These are phyloP conservation scores for Escovopsis sp. DNA, from an alignment of 2,329 filamentous ascomycete species.

Conservation along the genomic window DNA sequence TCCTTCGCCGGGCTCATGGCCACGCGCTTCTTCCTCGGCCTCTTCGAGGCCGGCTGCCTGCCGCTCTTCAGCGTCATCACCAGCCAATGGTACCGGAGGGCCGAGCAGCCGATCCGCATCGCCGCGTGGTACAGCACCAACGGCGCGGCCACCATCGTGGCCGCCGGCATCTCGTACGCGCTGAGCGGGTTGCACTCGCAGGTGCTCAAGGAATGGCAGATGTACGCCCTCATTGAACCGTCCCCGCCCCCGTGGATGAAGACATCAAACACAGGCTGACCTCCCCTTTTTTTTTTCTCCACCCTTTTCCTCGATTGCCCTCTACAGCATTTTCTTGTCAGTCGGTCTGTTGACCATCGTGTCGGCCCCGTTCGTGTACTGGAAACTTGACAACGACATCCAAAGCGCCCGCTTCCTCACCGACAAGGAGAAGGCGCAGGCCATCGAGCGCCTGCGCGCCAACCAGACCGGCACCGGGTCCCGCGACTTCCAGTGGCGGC, in stretches of 20 bases:
- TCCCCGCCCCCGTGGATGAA: background rate
- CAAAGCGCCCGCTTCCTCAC: conserved; percentile 41
- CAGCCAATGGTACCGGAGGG: conserved; percentile 30
- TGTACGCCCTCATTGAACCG: conserved; percentile 4
- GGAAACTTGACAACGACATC: conserved; percentile 44
- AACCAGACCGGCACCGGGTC: conserved; percentile 66
- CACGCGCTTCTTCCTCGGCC: conserved; percentile 31
- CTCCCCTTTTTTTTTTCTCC: background rate
- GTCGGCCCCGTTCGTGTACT: conserved; percentile 43
- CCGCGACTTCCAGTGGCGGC: conserved; percentile 52
- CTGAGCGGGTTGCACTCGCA: conserved; percentile 34
- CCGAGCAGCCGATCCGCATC: conserved; percentile 47
- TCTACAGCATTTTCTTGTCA: conserved; percentile 37
- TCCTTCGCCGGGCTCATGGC: conserved; percentile 33
- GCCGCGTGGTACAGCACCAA: conserved; percentile 54
- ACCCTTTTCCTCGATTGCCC: no score
- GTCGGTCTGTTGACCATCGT: conserved; percentile 45
- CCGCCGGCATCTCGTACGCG: conserved; percentile 40
- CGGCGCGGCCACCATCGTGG: conserved; percentile 41
- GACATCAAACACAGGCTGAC: background rate
- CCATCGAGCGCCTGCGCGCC: conserved; percentile 54
- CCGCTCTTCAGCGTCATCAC: conserved; percentile 33
- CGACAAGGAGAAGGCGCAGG: conserved; percentile 50
- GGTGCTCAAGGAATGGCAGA: conserved; percentile 11
- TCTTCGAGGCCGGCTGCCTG: conserved; percentile 37